Evolutionary conservation across 257 asterid species (phyloP).

Genomic region (Paulownia fortunei): DNA sequence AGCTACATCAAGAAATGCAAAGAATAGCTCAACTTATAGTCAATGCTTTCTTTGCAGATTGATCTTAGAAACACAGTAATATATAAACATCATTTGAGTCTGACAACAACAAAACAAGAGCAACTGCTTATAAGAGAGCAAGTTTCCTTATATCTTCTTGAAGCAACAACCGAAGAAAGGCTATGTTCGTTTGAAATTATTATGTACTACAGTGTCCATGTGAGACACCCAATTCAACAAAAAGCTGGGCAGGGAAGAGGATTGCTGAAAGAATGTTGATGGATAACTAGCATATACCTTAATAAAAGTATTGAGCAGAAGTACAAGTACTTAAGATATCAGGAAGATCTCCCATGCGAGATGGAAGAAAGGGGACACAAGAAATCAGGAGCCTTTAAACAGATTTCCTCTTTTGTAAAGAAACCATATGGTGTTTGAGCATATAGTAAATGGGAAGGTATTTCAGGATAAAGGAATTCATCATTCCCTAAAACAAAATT

Average conservation of each 20-base stretch:
- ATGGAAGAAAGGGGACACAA: background rate
- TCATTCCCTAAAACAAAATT: background rate
- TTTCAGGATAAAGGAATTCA: background rate
- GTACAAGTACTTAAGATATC: background rate
- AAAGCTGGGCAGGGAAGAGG: background rate
- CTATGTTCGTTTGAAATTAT: background rate
- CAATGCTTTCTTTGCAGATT: background rate
- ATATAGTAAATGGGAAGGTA: background rate
- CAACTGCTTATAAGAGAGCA: background rate
- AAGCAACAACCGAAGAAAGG: background rate
- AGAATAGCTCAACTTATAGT: background rate
- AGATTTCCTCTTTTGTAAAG: background rate
- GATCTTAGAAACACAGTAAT: background rate
- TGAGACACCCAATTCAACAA: background rate
- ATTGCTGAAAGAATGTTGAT: background rate
- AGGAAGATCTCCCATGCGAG: background rate
- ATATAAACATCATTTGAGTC: background rate
- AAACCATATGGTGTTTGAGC: background rate
- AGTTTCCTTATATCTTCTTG: background rate
- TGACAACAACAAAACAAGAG: background rate
- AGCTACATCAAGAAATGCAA: constrained; percentile 61
- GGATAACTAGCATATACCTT: background rate
- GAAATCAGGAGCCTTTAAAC: background rate
- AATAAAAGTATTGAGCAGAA: background rate
- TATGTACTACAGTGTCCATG: background rate